A percentile compares a stretch with the other conserved stretches of the same genome.
Evolutionary conservation across 2,329 filamentous ascomycete genomes (phyloP).

Genomic region (Trichoderma arundinaceum): DNA sequence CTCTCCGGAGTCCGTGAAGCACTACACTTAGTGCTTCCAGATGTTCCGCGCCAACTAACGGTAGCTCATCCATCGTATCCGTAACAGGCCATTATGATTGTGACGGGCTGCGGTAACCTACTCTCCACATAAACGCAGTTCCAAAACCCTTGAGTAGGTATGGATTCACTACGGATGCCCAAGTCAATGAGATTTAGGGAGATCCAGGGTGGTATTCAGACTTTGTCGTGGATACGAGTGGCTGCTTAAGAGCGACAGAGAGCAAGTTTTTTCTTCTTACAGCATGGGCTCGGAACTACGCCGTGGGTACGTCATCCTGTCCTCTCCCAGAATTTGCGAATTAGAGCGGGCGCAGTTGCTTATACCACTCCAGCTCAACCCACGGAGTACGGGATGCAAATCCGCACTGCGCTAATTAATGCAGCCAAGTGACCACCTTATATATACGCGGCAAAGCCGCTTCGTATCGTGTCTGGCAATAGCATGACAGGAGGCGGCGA

Average conservation of each 20-base stretch:
- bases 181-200: no score
- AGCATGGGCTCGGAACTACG: no score
- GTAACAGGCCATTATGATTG: no score
- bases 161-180: no score
- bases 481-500: slow-evolving; percentile 4
- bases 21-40: neutral
- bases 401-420: slow-evolving; percentile 8
- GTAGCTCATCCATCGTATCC: neutral
- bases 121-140: no score
- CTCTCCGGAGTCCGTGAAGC: slow-evolving; percentile 13
- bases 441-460: slow-evolving; percentile 12
- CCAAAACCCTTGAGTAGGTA: no score
- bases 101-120: no score
- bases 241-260: no score
- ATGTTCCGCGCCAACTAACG: neutral
- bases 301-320: no score
- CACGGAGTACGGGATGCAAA: slow-evolving; percentile 3
- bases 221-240: no score
- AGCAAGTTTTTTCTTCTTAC: no score
- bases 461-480: slow-evolving; percentile 1
- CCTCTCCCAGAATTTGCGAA: neutral
- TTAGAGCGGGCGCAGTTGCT: slow-evolving; percentile 15
- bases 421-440: neutral
- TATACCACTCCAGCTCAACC: neutral
- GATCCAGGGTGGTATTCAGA: no score